phyloP scores from a whole-genome alignment of 1,284 basidiomycete genomes.

The Paramarasmius palmivorus region DNA sequence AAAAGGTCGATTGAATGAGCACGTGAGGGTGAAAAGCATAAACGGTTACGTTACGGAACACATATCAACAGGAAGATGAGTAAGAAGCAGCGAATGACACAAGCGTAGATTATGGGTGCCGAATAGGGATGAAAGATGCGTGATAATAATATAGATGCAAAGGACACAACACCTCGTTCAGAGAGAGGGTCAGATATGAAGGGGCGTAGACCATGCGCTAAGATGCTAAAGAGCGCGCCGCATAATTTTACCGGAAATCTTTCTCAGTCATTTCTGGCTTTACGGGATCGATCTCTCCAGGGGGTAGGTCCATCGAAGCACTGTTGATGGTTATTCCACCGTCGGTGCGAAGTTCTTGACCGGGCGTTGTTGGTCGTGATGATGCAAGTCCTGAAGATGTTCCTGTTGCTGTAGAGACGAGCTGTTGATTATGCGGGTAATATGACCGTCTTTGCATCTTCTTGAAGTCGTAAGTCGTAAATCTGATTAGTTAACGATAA shows the following conservation, averaged over 20 bases:
- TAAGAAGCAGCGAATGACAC: not conserved
- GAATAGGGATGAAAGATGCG: not conserved
- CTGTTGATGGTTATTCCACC: conserved; percentile 37
- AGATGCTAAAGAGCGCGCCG: not conserved
- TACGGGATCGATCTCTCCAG: conserved; percentile 31
- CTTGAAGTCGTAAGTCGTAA: conserved; percentile 82
- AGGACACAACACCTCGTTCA: not conserved
- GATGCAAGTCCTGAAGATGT: conserved; percentile 51
- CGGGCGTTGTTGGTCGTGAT: conserved; percentile 49
- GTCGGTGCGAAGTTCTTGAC: conserved; percentile 42
- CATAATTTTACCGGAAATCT: conserved; percentile 33
- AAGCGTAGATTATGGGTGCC: not conserved
- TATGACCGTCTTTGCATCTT: conserved; percentile 84
- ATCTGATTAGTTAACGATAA: conserved; percentile 43
- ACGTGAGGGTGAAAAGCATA: not conserved
- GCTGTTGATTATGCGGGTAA: conserved; percentile 77
- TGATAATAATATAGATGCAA: not conserved
- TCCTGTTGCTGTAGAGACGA: conserved; percentile 51
- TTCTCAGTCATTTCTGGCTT: conserved; percentile 38
- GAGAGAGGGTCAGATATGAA: not conserved
- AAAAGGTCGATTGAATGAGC: not conserved
- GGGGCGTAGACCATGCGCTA: not conserved
- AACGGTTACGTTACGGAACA: not conserved
- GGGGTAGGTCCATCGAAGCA: conserved; percentile 35
- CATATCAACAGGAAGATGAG: not conserved